Evolutionary conservation across 1,284 basidiomycete species (phyloP).

Genomic region (Irpex sp.): DNA sequence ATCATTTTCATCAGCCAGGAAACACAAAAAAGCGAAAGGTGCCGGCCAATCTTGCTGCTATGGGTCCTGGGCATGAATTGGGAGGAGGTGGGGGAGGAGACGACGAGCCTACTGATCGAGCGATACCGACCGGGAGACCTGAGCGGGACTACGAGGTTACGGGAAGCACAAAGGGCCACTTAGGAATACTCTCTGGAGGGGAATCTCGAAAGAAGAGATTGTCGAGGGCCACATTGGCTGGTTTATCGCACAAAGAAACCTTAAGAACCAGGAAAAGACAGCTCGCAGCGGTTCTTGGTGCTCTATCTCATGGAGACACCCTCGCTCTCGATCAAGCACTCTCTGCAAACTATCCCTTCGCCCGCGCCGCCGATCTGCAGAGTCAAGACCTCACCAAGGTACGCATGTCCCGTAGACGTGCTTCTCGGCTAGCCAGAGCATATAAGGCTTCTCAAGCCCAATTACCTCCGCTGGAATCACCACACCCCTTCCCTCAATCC

Average conservation of each 20-base stretch:
- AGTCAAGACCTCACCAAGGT: slow-evolving; percentile 21
- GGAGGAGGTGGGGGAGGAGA: slow-evolving; percentile 32
- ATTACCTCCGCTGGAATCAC: slow-evolving; percentile 7
- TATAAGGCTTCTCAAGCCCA: slow-evolving; percentile 17
- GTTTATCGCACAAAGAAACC: slow-evolving; percentile 69
- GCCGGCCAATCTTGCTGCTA: slow-evolving; percentile 44
- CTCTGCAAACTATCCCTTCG: slow-evolving; percentile 52
- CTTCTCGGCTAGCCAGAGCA: slow-evolving; percentile 24
- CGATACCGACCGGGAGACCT: slow-evolving; percentile 18
- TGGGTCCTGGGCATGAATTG: slow-evolving; percentile 33
- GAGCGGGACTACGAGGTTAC: slow-evolving; percentile 21
- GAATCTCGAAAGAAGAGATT: slow-evolving; percentile 40
- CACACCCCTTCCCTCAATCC: slow-evolving; percentile 34
- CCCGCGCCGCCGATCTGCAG: slow-evolving; percentile 22
- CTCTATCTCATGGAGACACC: slow-evolving; percentile 55
- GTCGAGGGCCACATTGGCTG: slow-evolving; percentile 56
- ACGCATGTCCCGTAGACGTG: slow-evolving; percentile 26
- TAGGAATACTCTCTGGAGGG: background rate
- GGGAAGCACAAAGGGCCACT: slow-evolving; percentile 1
- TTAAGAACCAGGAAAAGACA: slow-evolving; percentile 62
- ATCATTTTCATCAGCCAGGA: slow-evolving; percentile 67
- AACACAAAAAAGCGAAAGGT: slow-evolving; percentile 85
- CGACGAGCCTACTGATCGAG: slow-evolving; percentile 29
- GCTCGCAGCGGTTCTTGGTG: slow-evolving; percentile 59
- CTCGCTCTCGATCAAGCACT: slow-evolving; percentile 71